Conservation (phyloP, 2,329 filamentous ascomycete genomes). For the Huntiella decipiens region DNA sequence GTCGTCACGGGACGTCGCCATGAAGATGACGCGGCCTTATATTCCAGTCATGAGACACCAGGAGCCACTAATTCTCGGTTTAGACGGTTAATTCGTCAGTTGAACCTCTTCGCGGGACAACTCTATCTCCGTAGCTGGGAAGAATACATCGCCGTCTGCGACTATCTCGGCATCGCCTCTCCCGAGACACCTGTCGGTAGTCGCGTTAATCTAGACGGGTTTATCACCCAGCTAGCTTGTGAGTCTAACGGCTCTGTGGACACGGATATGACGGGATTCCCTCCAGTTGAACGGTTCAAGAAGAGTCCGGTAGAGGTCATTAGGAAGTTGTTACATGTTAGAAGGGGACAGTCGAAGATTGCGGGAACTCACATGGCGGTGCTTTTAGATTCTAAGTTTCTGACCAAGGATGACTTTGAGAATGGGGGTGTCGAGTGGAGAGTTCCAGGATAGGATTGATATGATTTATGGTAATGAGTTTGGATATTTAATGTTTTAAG, state of each 20-base stretch:
- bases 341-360: slow-evolving; percentile 21
- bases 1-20: slow-evolving; percentile 17
- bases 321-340: slow-evolving; percentile 19
- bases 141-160: slow-evolving; percentile 35
- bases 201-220: slow-evolving; percentile 18
- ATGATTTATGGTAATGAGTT: too few relatives aligned
- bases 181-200: slow-evolving; percentile 11
- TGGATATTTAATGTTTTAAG: too few relatives aligned
- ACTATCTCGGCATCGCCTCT: slow-evolving; percentile 30
- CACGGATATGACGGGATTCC: not conserved
- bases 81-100: slow-evolving; percentile 21
- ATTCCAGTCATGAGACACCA: slow-evolving; percentile 2
- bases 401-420: slow-evolving; percentile 14
- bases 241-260: slow-evolving; percentile 10
- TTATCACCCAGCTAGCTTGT: slow-evolving; percentile 15
- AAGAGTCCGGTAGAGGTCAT: slow-evolving; percentile 22
- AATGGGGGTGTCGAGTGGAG: not conserved
- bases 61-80: slow-evolving; percentile 3
- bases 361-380: slow-evolving; percentile 24
- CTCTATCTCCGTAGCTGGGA: slow-evolving; percentile 37
- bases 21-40: not conserved
- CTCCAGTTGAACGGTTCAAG: slow-evolving; percentile 12
- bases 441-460: too few relatives aligned
- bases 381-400: slow-evolving; percentile 18
- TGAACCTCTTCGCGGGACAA: slow-evolving; percentile 51